Evolutionary conservation across 2,329 filamentous ascomycete genomes (phyloP), one percentile per base, ranked within the genome.

Genomic region (Xylogone sp.): DNA sequence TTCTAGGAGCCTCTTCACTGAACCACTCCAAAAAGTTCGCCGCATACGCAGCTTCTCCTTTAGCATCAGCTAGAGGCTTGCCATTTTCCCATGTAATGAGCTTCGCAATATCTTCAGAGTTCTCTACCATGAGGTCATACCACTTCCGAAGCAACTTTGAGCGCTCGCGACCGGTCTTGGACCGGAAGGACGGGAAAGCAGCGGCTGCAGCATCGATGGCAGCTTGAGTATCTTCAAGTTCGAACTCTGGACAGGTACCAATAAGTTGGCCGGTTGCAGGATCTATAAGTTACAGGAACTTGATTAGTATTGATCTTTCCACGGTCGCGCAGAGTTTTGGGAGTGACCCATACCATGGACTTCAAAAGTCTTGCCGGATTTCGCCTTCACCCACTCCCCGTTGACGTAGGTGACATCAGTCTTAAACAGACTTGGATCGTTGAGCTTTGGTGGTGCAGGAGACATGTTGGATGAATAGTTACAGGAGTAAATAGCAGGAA

Each of bases 81-180:
- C 90, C 90, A 59, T 95, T 95, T 74, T 96, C 90, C 84, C 87
- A 89, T 39, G 90, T 94, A 63, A 96, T 91, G 55, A 96, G 77
- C 54, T 78, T 89, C 7, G 89, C 88, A 27, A 96, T 75, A 65
- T 96, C 90, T 24, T 92, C 88, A 45, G 81, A 76, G 62, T 95
- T 91, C 54, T 87, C 87, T 27, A 86, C 69, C 76, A 94, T 83
- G 58, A 93, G 75, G 59, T 93, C 84, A 70, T 90, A 90, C 90
- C 89, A 95, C 67, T 82, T 86, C 50, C 88, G 79, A 58, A 96
- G 75, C 64, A 93, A 73, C 68, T 83, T 84, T 48, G 88, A 78
- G 53, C 88, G 82, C 72, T 92, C 81, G 52, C 90, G 86, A 53
- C 85, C 87, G 0, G 88, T 90, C 61, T 79, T 83, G 59, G 79